Evolutionary conservation across 371 early-diverging fungal species (phyloP), one percentile per base, ranked within the genome.

Genomic region (Mortierella sp.): DNA sequence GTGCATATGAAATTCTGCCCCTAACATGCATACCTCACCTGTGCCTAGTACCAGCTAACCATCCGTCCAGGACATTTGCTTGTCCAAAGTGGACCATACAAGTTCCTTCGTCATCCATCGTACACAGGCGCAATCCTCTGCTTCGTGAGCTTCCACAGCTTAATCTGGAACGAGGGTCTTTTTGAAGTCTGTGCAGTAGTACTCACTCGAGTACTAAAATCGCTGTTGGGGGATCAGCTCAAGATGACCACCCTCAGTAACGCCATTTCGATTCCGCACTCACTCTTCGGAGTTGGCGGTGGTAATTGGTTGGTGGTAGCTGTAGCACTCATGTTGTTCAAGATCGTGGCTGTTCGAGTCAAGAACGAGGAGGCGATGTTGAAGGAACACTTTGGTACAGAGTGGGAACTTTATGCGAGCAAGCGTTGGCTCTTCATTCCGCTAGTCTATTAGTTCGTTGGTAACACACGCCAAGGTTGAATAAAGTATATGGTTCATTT

Each of bases 41-140:
- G 6, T 28, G 1, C 43, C 24, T 62, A 75, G 75, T 75, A 49
- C 18, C 54, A 64, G 40, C 45, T 75, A 3, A 35, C 68, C 0
- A 75, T 75, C 30, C 68, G 75, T 16, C 30, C 64, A 10, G 65
- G 45, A 28, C 75, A 75, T 43, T 55, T 52, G 32, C 40, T 74
- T 22, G 39, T 68, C 52, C 37, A 30, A 22, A 11, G 39, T 1
- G 69, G 75, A 0, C 75, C 75, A 0, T 69, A 69, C 65, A 65
- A n/a, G 1, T 75, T 58, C 64, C 63, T 74, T 26, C 75, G 65
- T 35, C 75, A 74, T 30, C 75, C 75, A 8, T 74, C 69, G 14
- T 74, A 74, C 54, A 64, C 69, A 1, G 75, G 64, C 11, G 28
- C 26, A 0, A 51, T 59, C 58, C 6, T 74, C 24, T 32, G 18